A percentile compares a stretch with the other conserved stretches of the same genome.
These are phyloP conservation scores for Cylindrotheca fusiformis DNA, from an alignment of 108 stramenopile genomes.

Conservation along the genomic window DNA sequence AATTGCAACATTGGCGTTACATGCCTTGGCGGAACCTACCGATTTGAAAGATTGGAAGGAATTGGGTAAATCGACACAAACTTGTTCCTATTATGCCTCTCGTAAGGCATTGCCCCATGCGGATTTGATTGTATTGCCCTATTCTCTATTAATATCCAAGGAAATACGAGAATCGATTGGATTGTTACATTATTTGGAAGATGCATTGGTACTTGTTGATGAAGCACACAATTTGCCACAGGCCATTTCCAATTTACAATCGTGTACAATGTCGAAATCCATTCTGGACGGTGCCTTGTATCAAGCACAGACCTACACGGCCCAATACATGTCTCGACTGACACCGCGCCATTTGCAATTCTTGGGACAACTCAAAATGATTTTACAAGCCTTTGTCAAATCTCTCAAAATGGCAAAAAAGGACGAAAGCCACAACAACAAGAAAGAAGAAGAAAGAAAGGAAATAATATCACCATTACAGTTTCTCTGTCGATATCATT, in stretches of 20 bases:
- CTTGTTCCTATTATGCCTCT: constrained; percentile 96
- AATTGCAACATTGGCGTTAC: constrained; percentile 78
- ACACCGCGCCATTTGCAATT: constrained; percentile 75
- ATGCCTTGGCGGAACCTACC: constrained; percentile 67
- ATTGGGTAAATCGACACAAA: constrained; percentile 63
- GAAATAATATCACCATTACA: constrained; percentile 6
- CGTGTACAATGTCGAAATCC: constrained; percentile 43
- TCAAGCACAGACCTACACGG: constrained; percentile 59
- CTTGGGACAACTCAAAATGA: constrained; percentile 75
- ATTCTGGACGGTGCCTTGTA: constrained; percentile 44
- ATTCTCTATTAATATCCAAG: constrained; percentile 73
- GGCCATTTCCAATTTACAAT: constrained; percentile 58
- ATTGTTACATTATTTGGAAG: constrained; percentile 68
- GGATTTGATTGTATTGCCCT: constrained; percentile 93
- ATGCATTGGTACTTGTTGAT: constrained; percentile 86
- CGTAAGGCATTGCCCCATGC: constrained; percentile 74
- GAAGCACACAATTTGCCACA: constrained; percentile 98
- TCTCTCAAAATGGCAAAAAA: constrained; percentile 27
- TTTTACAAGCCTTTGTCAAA: constrained; percentile 62
- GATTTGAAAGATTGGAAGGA: constrained; percentile 90
- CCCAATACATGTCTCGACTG: constrained; percentile 51
- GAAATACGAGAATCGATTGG: constrained; percentile 74
- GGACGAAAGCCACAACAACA: not conserved
- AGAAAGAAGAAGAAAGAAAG: not conserved
- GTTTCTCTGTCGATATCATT: constrained; percentile 14